Conservation (phyloP, 306 rosid genomes). For the Prinsepia uniflora region DNA sequence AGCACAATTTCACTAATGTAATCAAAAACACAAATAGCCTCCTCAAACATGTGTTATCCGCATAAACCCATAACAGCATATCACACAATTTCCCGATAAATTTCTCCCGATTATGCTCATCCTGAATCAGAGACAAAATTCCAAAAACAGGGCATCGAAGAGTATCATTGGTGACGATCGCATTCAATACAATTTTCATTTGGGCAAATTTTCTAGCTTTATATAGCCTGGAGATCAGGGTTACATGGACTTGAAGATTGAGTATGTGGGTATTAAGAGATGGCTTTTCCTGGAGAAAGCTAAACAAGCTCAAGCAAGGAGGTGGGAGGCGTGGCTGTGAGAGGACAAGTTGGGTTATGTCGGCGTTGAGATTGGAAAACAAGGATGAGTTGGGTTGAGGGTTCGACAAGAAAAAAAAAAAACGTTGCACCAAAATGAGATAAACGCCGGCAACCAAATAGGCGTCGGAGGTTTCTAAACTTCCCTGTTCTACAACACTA, state of each 20-base stretch:
- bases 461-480: too few species aligned
- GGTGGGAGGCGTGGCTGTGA: constrained; percentile 46
- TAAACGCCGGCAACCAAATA: too few species aligned
- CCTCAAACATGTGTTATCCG: constrained; percentile 50
- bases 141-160: constrained; percentile 16
- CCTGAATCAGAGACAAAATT: constrained; percentile 38
- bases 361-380: constrained; percentile 43
- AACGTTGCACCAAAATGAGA: too few species aligned
- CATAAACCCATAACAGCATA: constrained; percentile 64
- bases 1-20: constrained; percentile 36
- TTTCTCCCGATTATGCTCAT: constrained; percentile 16
- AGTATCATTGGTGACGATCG: constrained; percentile 29
- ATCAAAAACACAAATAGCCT: constrained; percentile 54
- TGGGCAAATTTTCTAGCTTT: constrained; percentile 43
- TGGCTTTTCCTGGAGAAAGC: constrained; percentile 36
- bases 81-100: constrained; percentile 56
- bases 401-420: too few species aligned
- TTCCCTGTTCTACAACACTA: neutral
- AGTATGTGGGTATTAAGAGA: constrained; percentile 27
- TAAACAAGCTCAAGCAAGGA: constrained; percentile 50
- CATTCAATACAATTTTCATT: constrained; percentile 44
- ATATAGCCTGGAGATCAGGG: constrained; percentile 42
- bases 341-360: constrained; percentile 48
- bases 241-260: constrained; percentile 55
- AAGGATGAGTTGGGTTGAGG: constrained; percentile 10